phyloP scores from a whole-genome alignment of 2,329 filamentous ascomycete genomes.

The Mycogone perniciosa region DNA sequence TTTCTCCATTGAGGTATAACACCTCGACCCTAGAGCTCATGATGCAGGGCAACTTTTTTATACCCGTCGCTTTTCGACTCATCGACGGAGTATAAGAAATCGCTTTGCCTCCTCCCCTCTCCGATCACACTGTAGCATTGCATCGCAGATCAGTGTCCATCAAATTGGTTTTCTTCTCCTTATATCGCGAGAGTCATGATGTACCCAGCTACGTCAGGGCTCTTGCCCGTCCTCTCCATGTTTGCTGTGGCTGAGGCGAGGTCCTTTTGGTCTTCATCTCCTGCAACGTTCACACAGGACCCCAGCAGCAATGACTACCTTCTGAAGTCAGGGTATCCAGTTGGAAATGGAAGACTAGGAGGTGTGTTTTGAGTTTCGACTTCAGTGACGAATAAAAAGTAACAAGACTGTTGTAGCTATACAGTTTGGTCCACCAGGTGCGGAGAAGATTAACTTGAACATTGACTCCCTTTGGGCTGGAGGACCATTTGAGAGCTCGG shows the following conservation, averaged over 20 bases:
- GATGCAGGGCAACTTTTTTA: too few relatives aligned
- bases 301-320: constrained; percentile 2
- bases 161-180: too few relatives aligned
- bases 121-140: neutral
- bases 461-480: constrained; percentile 14
- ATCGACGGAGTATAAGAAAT: neutral
- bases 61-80: neutral
- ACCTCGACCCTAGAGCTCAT: too few relatives aligned
- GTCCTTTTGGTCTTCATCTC: constrained; percentile 5
- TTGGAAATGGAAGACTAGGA: constrained; percentile 11
- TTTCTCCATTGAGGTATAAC: too few relatives aligned
- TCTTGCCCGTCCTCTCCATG: neutral
- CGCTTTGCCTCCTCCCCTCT: neutral
- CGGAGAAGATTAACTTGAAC: constrained; percentile 9
- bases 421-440: constrained; percentile 9
- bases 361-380: neutral
- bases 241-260: neutral
- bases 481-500: constrained; percentile 11
- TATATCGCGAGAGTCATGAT: neutral
- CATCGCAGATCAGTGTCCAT: too few relatives aligned
- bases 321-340: constrained; percentile 5
- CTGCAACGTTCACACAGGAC: constrained; percentile 1
- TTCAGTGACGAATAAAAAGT: neutral
- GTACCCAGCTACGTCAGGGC: neutral
- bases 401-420: constrained; percentile 4